A percentile compares a stretch with the other conserved stretches of the same genome.
Conservation (phyloP, 176 grass and related monocot species). For the Juncus inflexus region DNA sequence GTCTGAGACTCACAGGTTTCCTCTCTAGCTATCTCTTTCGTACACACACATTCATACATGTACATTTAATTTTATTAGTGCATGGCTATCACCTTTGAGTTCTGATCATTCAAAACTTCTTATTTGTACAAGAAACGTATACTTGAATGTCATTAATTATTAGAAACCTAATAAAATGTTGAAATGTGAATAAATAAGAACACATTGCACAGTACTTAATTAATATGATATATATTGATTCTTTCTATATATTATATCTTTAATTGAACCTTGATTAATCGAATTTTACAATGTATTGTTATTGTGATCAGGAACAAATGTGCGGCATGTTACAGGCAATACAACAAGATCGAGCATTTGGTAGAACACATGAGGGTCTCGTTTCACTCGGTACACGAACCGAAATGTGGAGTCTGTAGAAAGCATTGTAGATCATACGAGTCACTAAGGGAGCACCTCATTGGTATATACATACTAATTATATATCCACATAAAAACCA, state of each 20-base stretch:
- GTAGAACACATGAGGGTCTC: constrained; percentile 71
- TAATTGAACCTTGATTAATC: neutral
- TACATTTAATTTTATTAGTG: neutral
- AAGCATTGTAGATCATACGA: constrained; percentile 85
- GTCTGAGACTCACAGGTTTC: constrained; percentile 23
- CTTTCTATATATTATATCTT: neutral
- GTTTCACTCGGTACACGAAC: constrained; percentile 72
- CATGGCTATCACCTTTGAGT: no score
- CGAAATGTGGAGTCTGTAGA: constrained; percentile 51
- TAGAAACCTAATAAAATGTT: no score
- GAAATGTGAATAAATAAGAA: no score
- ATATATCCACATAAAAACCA: neutral
- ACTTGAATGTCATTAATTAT: no score
- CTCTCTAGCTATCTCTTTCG: neutral
- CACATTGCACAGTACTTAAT: no score
- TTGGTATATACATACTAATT: constrained; percentile 28
- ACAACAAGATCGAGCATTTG: constrained; percentile 86
- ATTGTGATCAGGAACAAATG: constrained; percentile 55
- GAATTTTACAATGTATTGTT: neutral
- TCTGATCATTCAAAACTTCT: no score
- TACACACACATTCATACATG: neutral
- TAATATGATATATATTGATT: neutral
- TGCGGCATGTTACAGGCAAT: constrained; percentile 76
- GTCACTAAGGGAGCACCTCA: constrained; percentile 82
- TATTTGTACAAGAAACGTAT: no score